Evolutionary conservation across 352 stramenopile species (phyloP), one percentile per base, ranked within the genome.

Genomic region (Achlya hypogyna): DNA sequence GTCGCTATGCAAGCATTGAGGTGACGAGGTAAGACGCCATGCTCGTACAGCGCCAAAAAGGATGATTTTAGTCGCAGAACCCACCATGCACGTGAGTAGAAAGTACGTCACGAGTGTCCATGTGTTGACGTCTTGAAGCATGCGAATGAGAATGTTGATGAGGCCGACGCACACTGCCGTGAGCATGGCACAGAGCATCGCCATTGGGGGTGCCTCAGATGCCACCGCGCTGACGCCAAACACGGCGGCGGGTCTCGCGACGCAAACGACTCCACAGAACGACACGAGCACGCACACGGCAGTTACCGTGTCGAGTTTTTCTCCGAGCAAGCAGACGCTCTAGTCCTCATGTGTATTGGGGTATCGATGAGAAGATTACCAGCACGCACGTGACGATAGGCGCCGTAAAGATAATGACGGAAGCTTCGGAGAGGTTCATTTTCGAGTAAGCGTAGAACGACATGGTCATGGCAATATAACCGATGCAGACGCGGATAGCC

Each of bases 361-460:
- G 22, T 18, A 60, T 12, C 23, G 29, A 12, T 34, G 1, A 28
- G 60, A 52, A 23, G 10, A n/a, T n/a, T 70, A 88, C 79, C 42
- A 90, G 63, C 52, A 90, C 77, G 65, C 88, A 87, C 1, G 80
- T 90, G 32, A 88, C 60, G 45, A 90, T 77, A 3, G 82, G 82
- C 12, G 78, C 85, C n/a, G 74, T 75, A 51, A 86, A 89, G 56
- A 85, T 81, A 38, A 90, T 73, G 16, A 86, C 79, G 43, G 77
- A 81, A 6, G 82, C 80, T 38, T 91, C 82, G 2, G 80, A 82
- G 4, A 91, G 71, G 53, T 89, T 76, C 82, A 91, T 91, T 27
- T 81, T 71, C 27, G 78, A 80, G 60, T 89, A 86, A 12, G 80
- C 80, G 70, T 87, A 91, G 69, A 89, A 91, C 47, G 74, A 73